A percentile compares a stretch with the other conserved stretches of the same genome.
phyloP scores from a whole-genome alignment of 2,329 filamentous ascomycete species.

The Balansia obtecta region DNA sequence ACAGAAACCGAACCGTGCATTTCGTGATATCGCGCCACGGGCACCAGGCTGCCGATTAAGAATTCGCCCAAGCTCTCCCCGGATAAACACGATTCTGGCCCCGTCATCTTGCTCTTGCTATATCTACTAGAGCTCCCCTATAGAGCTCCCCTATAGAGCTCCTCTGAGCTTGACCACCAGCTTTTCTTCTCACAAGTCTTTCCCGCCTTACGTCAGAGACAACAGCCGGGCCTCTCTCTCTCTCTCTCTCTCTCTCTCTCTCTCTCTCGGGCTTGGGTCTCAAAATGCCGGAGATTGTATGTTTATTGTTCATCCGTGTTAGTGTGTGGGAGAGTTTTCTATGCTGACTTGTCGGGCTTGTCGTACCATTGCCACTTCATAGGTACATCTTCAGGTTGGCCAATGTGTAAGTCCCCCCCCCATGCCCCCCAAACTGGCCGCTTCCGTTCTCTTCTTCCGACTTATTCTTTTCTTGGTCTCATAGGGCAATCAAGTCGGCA shows the following conservation, averaged over 20 bases:
- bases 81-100: not conserved
- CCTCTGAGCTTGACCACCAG: not conserved
- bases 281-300: slow-evolving; percentile 8
- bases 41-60: slow-evolving; percentile 3
- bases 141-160: not conserved
- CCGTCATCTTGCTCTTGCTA: not conserved
- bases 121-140: not conserved
- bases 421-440: not conserved
- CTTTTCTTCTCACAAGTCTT: not conserved
- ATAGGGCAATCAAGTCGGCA: slow-evolving; percentile 99
- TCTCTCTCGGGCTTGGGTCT: not conserved
- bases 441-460: not conserved
- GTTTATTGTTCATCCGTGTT: slow-evolving; percentile 2
- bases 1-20: not conserved
- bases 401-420: slow-evolving; percentile 64
- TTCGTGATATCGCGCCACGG: not conserved
- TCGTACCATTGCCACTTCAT: slow-evolving; percentile 36
- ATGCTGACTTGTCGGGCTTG: slow-evolving; percentile 36
- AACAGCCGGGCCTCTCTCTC: not conserved
- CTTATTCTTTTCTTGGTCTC: slow-evolving; percentile 14
- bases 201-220: not conserved
- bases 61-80: not conserved
- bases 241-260: not conserved
- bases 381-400: slow-evolving; percentile 99
- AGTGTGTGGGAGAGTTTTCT: not conserved